phyloP scores from a whole-genome alignment of 768 basidiomycete genomes.

The Royoungia palumana region DNA sequence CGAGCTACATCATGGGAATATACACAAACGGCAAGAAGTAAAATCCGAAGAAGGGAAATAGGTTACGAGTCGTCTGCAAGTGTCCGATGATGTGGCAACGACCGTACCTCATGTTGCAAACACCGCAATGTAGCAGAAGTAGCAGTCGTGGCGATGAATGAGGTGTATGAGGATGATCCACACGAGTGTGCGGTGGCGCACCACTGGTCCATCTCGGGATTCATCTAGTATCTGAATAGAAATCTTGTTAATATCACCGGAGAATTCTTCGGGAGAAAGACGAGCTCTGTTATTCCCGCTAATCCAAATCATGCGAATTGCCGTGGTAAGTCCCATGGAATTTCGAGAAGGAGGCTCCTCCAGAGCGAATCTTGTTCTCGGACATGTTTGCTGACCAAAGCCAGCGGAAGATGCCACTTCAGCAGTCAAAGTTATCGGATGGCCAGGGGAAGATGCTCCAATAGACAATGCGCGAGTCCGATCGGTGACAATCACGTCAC shows the following conservation, averaged over 20 bases:
- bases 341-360: not conserved
- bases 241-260: not conserved
- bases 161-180: constrained; percentile 21
- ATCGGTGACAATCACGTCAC: too few relatives aligned
- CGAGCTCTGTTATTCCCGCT: constrained; percentile 2
- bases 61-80: not conserved
- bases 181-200: not conserved
- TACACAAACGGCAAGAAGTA: too few relatives aligned
- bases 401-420: constrained; percentile 21
- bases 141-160: constrained; percentile 12
- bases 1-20: not conserved
- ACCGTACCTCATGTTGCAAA: not conserved
- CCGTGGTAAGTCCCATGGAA: not conserved
- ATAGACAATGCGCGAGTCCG: constrained; percentile 1
- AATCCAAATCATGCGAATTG: not conserved
- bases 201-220: constrained; percentile 14
- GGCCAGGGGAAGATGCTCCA: constrained; percentile 17
- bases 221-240: not conserved
- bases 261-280: constrained; percentile 18
- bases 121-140: constrained; percentile 5
- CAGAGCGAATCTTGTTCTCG: not conserved
- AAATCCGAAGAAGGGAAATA: not conserved
- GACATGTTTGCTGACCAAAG: constrained; percentile 21
- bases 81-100: too few relatives aligned
- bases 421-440: constrained; percentile 12